Evolutionary conservation across 2,329 filamentous ascomycete genomes (phyloP).

Genomic region (Cytospora chrysosperma): DNA sequence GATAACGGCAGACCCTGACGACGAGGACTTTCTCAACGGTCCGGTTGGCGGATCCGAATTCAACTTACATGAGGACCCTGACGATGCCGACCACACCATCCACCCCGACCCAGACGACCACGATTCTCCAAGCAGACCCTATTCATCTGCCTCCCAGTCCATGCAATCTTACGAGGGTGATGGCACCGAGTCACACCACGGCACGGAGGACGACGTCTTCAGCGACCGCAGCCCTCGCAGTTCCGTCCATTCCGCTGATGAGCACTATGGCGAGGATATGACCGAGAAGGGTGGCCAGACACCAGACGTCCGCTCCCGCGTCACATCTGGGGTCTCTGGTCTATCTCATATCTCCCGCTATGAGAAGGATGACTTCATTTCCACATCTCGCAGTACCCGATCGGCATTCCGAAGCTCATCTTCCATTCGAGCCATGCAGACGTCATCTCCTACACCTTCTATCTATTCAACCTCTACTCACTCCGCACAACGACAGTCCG

Average conservation of each 20-base stretch:
- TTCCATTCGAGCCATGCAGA: constrained; percentile 68
- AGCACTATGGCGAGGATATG: constrained; percentile 28
- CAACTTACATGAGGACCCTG: constrained; percentile 24
- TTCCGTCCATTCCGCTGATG: constrained; percentile 52
- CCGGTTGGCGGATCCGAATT: neutral
- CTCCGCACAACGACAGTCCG: constrained; percentile 46
- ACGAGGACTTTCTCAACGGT: constrained; percentile 18
- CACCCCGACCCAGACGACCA: constrained; percentile 15
- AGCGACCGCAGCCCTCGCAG: constrained; percentile 58
- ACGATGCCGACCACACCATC: constrained; percentile 22
- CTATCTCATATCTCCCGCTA: constrained; percentile 57
- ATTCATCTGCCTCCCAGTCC: constrained; percentile 27
- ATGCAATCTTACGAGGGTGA: constrained; percentile 32
- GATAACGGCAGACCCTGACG: neutral
- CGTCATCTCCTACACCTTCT: constrained; percentile 64
- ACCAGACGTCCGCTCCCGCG: constrained; percentile 39
- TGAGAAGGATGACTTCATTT: constrained; percentile 47
- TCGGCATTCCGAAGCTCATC: constrained; percentile 69
- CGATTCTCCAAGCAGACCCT: constrained; percentile 23
- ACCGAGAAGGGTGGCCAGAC: constrained; percentile 25
- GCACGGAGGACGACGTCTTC: constrained; percentile 57
- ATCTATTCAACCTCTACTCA: constrained; percentile 53
- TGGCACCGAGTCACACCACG: constrained; percentile 48
- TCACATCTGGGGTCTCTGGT: constrained; percentile 33
- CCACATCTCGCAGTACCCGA: constrained; percentile 58